Evolutionary conservation across 208 protist genomes (phyloP).

Genomic region (Leptomonas seymouri): DNA sequence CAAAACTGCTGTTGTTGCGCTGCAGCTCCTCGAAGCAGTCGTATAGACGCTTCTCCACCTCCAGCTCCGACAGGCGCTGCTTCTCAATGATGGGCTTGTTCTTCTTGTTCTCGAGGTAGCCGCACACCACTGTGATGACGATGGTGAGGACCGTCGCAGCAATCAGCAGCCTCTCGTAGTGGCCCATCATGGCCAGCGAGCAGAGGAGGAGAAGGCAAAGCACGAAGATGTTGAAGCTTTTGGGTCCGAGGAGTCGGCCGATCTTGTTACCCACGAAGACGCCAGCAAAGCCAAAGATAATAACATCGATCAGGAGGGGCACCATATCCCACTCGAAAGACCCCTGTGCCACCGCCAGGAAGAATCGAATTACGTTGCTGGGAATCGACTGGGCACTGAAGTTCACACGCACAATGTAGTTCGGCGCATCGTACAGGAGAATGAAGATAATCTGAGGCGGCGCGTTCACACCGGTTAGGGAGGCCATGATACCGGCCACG

Average conservation of each 20-base stretch:
- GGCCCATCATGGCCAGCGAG: conserved; percentile 44
- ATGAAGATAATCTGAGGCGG: conserved; percentile 71
- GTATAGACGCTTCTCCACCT: conserved; percentile 61
- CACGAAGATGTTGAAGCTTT: conserved; percentile 59
- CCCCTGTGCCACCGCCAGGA: conserved; percentile 36
- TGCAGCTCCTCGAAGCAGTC: conserved; percentile 55
- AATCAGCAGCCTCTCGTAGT: conserved; percentile 34
- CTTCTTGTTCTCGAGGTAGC: conserved; percentile 46
- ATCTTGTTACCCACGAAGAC: conserved; percentile 54
- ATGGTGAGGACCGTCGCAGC: conserved; percentile 30
- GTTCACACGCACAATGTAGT: conserved; percentile 67
- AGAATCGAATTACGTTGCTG: conserved; percentile 49
- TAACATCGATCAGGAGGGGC: conserved; percentile 38
- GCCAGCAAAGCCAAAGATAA: conserved; percentile 56
- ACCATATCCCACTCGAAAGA: conserved; percentile 35
- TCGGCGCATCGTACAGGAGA: conserved; percentile 57
- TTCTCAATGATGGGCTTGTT: conserved; percentile 45
- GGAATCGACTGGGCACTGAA: conserved; percentile 66
- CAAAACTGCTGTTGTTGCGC: conserved; percentile 48
- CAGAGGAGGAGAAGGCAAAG: conserved; percentile 56
- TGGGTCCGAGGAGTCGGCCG: conserved; percentile 54
- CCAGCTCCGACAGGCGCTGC: conserved; percentile 52
- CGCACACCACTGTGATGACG: conserved; percentile 36
- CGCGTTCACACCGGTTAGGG: conserved; percentile 57
- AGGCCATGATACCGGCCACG: conserved; percentile 55